Base-by-base conservation (phyloP, 2,329 filamentous ascomycete genomes). In the Cytospora schulzeri region DNA sequence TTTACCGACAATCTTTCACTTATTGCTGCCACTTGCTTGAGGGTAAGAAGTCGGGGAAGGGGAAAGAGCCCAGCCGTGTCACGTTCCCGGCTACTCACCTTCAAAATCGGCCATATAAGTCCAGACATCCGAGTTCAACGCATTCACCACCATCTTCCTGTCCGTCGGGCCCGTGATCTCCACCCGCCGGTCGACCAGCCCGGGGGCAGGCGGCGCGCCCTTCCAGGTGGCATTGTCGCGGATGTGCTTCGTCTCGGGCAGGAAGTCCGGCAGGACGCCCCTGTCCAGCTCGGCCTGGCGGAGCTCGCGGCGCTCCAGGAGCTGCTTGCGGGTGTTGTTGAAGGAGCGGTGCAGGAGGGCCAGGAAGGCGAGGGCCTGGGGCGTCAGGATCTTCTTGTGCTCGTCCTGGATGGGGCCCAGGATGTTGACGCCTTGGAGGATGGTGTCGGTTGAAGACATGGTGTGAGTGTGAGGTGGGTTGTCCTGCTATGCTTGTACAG, bases 51-150 rank as follows among this genome's bases (percentile, higher is more conserved):
- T 9, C 26, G 15, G 28, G 15, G 33, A 17, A 33, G 15, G 22
- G 22, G 2, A n/a, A 51, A 26, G 7, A n/a, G n/a, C 29, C 29
- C 48, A 38, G 22, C 9, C 6, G 15, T 3, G 3, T 19, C n/a
- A 9, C 31, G 11, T 28, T 17, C 19, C 12, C 24, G 5, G 29
- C 29, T 2, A 76, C 85, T 73, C 78, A 95, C 93, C 94, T 81
- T 99, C 95, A 71, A 99, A 96, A 79, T 99, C 95, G 56, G 95
- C 95, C 95, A 99, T 99, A 75, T 98, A 99, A 63, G 94, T 98
- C 90, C 91, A 98, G 28, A 98, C 95, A 73, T 98, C 87, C 54
- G 94, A 90, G 79, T 98, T 99, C 76, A 98, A 76, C 12, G 95
- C 95, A 77, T 99, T 99, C 68, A 98, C 92, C 56, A 98, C 93